A percentile compares a stretch with the other conserved stretches of the same genome.
These are phyloP conservation scores for Neurospora sp. DNA, from an alignment of 495 filamentous ascomycete species.

Conservation along the genomic window DNA sequence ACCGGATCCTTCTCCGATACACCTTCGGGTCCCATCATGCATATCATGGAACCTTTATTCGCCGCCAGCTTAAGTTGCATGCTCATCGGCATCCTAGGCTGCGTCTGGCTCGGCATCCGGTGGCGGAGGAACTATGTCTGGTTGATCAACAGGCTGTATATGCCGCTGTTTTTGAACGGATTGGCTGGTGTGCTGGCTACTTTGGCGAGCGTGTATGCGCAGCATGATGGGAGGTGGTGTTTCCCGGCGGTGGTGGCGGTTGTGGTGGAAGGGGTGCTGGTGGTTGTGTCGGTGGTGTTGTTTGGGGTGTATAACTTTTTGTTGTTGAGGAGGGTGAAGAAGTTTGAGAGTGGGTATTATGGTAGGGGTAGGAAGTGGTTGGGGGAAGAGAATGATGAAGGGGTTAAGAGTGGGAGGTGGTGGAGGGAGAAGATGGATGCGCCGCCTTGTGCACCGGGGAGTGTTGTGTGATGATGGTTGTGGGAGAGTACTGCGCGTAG, in stretches of 20 bases:
- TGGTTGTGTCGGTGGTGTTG: constrained; percentile 14
- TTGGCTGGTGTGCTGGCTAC: constrained; percentile 39
- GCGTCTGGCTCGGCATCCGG: constrained; percentile 14
- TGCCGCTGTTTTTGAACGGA: constrained; percentile 34
- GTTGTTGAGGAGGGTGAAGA: constrained; percentile 22
- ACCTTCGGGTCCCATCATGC: neutral
- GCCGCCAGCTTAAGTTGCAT: constrained; percentile 23
- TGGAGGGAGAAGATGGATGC: too few species aligned
- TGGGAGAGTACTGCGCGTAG: neutral
- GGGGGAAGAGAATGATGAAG: neutral
- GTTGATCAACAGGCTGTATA: constrained; percentile 33
- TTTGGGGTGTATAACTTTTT: constrained; percentile 28
- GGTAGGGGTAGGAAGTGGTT: neutral
- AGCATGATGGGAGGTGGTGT: constrained; percentile 34
- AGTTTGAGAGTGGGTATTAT: neutral
- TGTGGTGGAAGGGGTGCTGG: constrained; percentile 14
- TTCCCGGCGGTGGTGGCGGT: constrained; percentile 34
- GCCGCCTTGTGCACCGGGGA: constrained; percentile 9
- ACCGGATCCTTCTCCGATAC: constrained; percentile 20
- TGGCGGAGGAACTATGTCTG: constrained; percentile 34
- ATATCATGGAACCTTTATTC: constrained; percentile 6
- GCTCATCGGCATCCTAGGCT: constrained; percentile 8
- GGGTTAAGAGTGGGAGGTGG: neutral
- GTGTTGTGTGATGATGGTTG: constrained; percentile 5
- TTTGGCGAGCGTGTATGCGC: constrained; percentile 39